Evolutionary conservation across 495 filamentous ascomycete genomes (phyloP).

Genomic region (Penicillium taxi): DNA sequence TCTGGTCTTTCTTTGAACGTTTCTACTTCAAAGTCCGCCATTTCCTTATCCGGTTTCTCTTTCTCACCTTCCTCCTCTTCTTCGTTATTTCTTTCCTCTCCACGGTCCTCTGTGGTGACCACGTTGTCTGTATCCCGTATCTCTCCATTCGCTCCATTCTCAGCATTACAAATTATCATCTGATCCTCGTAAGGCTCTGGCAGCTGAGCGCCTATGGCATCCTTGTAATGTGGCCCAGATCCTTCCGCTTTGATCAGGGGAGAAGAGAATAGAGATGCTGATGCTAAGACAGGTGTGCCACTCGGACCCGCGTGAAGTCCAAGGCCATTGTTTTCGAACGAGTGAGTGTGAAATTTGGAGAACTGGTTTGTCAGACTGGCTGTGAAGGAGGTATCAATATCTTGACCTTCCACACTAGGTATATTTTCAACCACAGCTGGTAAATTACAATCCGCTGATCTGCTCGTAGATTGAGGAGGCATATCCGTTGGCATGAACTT

Average conservation of each 20-base stretch:
- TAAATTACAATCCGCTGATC: neutral
- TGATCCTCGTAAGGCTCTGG: no score
- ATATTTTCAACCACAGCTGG: neutral
- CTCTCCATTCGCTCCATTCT: no score
- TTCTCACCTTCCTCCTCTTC: no score
- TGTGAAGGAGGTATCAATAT: slow-evolving; percentile 17
- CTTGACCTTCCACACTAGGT: neutral
- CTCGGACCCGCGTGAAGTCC: slow-evolving; percentile 2
- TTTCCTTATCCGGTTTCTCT: no score
- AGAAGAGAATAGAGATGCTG: slow-evolving; percentile 1
- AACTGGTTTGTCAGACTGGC: slow-evolving; percentile 24
- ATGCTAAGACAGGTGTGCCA: neutral
- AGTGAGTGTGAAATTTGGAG: slow-evolving; percentile 23
- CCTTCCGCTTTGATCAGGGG: slow-evolving; percentile 8
- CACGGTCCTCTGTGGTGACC: no score
- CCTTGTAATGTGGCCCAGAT: neutral
- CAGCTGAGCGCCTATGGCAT: neutral
- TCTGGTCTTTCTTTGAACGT: no score
- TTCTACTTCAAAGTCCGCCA: no score
- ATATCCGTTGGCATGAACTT: slow-evolving; percentile 10
- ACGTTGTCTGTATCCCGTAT: no score
- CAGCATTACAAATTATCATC: no score
- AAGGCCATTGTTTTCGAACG: slow-evolving; percentile 14
- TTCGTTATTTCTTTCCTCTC: no score
- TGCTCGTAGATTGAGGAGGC: slow-evolving; percentile 1